phyloP scores from a whole-genome alignment of 805 yeast genomes.

The Pichia nanzhaoensis region DNA sequence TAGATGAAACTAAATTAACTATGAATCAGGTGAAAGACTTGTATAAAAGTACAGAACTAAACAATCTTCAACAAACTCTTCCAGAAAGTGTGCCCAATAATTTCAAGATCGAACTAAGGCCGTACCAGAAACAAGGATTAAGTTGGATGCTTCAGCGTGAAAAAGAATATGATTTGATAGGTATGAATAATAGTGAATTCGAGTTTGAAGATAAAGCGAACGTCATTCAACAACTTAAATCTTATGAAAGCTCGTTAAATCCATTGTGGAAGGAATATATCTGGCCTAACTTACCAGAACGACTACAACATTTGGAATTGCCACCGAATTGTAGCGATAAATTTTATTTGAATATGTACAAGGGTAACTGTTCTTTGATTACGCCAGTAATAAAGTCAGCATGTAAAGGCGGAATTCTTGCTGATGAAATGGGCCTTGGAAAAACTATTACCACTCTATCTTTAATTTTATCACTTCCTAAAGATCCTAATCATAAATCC shows the following conservation, averaged over 20 bases:
- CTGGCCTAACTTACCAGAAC: slow-evolving; percentile 51
- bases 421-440: slow-evolving; percentile 97
- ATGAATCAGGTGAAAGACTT: slow-evolving; percentile 71
- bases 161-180: slow-evolving; percentile 45
- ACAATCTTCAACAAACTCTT: slow-evolving; percentile 38
- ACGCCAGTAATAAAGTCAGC: slow-evolving; percentile 58
- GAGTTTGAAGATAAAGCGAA: slow-evolving; percentile 19
- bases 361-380: slow-evolving; percentile 68
- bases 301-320: slow-evolving; percentile 2
- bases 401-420: slow-evolving; percentile 78
- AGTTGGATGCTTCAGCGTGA: slow-evolving; percentile 89
- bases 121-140: slow-evolving; percentile 78
- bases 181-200: slow-evolving; percentile 23
- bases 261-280: slow-evolving; percentile 78
- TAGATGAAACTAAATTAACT: slow-evolving; percentile 31
- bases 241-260: slow-evolving; percentile 49
- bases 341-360: slow-evolving; percentile 73
- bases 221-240: slow-evolving; percentile 20
- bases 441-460: slow-evolving; percentile 83
- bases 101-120: slow-evolving; percentile 55
- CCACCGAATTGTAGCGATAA: slow-evolving; percentile 1
- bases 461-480: slow-evolving; percentile 58
- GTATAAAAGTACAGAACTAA: slow-evolving; percentile 58
- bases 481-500: slow-evolving; percentile 31
- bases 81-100: slow-evolving; percentile 57